A percentile compares a stretch with the other conserved stretches of the same genome.
Evolutionary conservation across 2,329 filamentous ascomycete species (phyloP).

Genomic region (Hypoxylon sp.): DNA sequence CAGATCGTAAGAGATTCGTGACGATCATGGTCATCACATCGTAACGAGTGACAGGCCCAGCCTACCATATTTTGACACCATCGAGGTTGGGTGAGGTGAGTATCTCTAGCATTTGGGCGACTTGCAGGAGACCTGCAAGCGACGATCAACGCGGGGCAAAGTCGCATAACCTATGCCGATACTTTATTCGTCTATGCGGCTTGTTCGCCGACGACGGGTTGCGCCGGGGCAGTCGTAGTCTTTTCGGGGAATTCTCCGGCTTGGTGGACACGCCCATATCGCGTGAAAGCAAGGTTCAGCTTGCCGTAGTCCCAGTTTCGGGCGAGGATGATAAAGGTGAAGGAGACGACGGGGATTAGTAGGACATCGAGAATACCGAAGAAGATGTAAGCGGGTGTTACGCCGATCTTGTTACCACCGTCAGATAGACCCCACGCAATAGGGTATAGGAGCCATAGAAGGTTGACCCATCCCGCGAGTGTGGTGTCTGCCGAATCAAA

Average conservation of each 20-base stretch:
- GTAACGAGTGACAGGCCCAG: conserved; percentile 43
- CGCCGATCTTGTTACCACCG: conserved; percentile 65
- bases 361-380: conserved; percentile 69
- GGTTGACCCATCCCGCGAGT: conserved; percentile 64
- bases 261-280: conserved; percentile 66
- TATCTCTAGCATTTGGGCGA: conserved; percentile 4
- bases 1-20: conserved; percentile 13
- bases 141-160: conserved; percentile 30
- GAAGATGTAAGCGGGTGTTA: conserved; percentile 64
- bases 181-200: conserved; percentile 29
- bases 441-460: conserved; percentile 69
- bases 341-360: conserved; percentile 61
- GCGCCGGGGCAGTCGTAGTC: conserved; percentile 49
- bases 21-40: conserved; percentile 28
- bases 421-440: conserved; percentile 68
- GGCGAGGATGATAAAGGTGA: conserved; percentile 61
- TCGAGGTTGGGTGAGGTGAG: conserved; percentile 23
- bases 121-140: conserved; percentile 25
- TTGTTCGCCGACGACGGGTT: conserved; percentile 46
- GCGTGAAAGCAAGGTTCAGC: conserved; percentile 67
- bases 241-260: conserved; percentile 65
- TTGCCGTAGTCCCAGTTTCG: conserved; percentile 66
- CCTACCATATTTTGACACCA: conserved; percentile 33
- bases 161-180: conserved; percentile 13
- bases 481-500: conserved; percentile 52